phyloP scores from a whole-genome alignment of 2,329 filamentous ascomycete genomes.

The Colletotrichum sp. region DNA sequence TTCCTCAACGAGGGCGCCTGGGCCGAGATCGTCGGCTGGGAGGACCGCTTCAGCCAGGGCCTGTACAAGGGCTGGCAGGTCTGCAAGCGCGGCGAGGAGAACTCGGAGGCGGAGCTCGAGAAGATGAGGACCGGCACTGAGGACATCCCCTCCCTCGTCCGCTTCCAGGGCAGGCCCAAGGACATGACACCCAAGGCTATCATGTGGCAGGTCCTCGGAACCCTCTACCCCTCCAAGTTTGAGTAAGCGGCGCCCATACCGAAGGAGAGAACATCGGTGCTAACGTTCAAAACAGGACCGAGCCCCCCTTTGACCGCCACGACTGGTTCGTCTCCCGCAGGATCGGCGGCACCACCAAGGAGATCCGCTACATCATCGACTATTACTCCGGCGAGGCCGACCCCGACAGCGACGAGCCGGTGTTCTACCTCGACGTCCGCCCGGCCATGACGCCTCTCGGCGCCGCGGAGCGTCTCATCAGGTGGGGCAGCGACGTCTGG shows the following conservation, averaged over 20 bases:
- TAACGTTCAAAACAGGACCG: conserved; percentile 55
- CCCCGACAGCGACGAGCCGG: conserved; percentile 83
- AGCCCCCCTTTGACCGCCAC: conserved; percentile 93
- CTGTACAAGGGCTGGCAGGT: conserved; percentile 74
- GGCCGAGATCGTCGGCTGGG: conserved; percentile 94
- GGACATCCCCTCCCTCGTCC: conserved; percentile 73
- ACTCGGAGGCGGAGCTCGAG: conserved; percentile 48
- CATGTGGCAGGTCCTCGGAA: conserved; percentile 80
- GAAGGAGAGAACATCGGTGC: too few species aligned
- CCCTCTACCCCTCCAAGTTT: conserved; percentile 80
- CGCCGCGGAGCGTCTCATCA: conserved; percentile 80
- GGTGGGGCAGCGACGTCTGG: conserved; percentile 95
- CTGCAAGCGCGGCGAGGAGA: conserved; percentile 76
- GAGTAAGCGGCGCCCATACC: conserved; percentile 54
- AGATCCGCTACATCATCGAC: conserved; percentile 95
- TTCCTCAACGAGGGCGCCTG: conserved; percentile 98
- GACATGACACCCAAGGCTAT: conserved; percentile 92
- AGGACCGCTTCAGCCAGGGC: conserved; percentile 81
- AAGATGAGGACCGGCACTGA: conserved; percentile 60
- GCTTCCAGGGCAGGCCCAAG: conserved; percentile 88
- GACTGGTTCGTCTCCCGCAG: conserved; percentile 93
- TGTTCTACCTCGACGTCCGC: conserved; percentile 94
- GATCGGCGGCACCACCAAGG: conserved; percentile 69
- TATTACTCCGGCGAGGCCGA: conserved; percentile 89
- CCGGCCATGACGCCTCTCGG: conserved; percentile 84